phyloP scores from a whole-genome alignment of 116 monocot species.

The Posidonia oceanica region DNA sequence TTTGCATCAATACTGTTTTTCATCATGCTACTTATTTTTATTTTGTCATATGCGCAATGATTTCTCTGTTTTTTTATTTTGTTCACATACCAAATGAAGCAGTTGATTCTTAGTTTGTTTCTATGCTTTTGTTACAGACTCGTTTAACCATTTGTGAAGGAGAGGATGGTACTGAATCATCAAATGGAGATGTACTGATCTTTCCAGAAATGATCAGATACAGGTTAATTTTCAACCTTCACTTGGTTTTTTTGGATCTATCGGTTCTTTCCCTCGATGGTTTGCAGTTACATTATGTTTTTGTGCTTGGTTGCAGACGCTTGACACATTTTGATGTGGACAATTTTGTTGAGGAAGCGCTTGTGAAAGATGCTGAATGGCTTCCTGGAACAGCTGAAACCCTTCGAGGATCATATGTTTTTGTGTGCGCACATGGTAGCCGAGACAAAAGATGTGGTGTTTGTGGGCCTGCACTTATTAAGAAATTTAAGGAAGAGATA shows the following conservation, averaged over 20 bases:
- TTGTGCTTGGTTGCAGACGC: constrained; percentile 16
- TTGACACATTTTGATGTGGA: constrained; percentile 43
- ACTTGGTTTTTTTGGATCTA: neutral
- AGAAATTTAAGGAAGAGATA: constrained; percentile 59
- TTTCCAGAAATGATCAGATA: constrained; percentile 83
- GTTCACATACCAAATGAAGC: too few species aligned
- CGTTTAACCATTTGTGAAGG: constrained; percentile 58
- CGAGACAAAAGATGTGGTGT: constrained; percentile 63
- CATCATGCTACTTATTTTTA: too few species aligned
- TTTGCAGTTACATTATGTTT: neutral
- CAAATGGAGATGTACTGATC: constrained; percentile 69
- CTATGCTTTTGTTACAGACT: constrained; percentile 23
- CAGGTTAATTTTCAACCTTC: constrained; percentile 25
- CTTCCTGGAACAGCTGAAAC: constrained; percentile 20
- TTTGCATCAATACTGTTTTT: too few species aligned
- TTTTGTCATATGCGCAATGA: too few species aligned
- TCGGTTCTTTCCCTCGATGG: neutral
- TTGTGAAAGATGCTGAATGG: constrained; percentile 58
- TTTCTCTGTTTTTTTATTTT: too few species aligned
- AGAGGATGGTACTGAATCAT: constrained; percentile 41
- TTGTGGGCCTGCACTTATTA: constrained; percentile 52
- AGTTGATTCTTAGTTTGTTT: too few species aligned
- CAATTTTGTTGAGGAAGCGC: constrained; percentile 61
- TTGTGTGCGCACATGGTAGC: constrained; percentile 71
- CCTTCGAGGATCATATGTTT: constrained; percentile 47